Percentiles rank a stretch among this genome's conserved stretches.
Evolutionary conservation across 225 moss, liverwort and hornwort species (phyloP).

Genomic region (Antitrichia curtipendula): DNA sequence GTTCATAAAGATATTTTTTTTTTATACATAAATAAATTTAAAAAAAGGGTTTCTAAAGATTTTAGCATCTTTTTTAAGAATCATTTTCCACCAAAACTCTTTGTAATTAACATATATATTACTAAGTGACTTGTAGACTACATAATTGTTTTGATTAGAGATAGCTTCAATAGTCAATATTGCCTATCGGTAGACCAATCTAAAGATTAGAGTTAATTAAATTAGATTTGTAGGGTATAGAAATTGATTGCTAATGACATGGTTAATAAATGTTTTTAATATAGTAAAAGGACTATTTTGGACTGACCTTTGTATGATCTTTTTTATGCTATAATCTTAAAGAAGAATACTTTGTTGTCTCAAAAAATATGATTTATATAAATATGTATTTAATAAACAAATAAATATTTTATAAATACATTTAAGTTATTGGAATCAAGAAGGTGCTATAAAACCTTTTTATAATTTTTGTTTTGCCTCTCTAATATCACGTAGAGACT

Average conservation of each 20-base stretch:
- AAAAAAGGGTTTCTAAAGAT: not conserved
- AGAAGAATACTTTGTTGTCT: not conserved
- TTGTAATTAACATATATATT: not conserved
- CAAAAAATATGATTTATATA: no score
- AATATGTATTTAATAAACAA: no score
- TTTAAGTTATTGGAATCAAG: not conserved
- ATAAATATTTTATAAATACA: not conserved
- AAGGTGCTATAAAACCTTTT: not conserved
- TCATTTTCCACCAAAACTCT: accelerated
- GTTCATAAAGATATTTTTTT: no score
- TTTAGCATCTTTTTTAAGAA: not conserved
- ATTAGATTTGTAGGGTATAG: not conserved
- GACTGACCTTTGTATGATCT: not conserved
- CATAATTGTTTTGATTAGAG: not conserved
- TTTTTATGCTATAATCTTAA: not conserved
- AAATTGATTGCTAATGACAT: not conserved
- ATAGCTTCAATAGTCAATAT: not conserved
- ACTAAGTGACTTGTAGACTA: not conserved
- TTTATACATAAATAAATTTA: not conserved
- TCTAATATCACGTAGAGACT: not conserved
- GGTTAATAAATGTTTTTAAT: not conserved
- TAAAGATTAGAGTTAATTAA: not conserved
- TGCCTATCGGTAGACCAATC: not conserved
- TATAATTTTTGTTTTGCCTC: not conserved
- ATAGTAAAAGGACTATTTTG: not conserved